These are phyloP conservation scores for Leishmania amazonensis DNA, from an alignment of 208 protist genomes.

Conservation along the genomic window DNA sequence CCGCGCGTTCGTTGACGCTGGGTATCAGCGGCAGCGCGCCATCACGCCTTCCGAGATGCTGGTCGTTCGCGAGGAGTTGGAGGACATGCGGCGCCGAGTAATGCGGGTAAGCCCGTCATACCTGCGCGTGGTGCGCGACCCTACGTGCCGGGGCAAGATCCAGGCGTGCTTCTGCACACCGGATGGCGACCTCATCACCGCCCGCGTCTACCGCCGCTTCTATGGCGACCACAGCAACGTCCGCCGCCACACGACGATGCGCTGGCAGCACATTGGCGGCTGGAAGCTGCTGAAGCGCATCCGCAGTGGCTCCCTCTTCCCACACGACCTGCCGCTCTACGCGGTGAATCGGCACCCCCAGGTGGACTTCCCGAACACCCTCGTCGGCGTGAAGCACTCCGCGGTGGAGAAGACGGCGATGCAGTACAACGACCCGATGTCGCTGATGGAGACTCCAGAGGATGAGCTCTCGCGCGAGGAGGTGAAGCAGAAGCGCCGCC, in stretches of 20 bases:
- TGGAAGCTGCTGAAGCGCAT: constrained; percentile 84
- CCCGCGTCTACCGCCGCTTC: constrained; percentile 83
- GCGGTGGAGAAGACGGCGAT: constrained; percentile 87
- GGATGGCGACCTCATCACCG: constrained; percentile 72
- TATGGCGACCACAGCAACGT: constrained; percentile 78
- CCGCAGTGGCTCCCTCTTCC: constrained; percentile 75
- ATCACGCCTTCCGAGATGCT: constrained; percentile 85
- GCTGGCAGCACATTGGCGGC: constrained; percentile 91
- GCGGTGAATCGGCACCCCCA: constrained; percentile 77
- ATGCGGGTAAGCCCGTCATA: constrained; percentile 54
- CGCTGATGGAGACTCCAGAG: constrained; percentile 44
- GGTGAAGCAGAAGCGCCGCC: constrained; percentile 38
- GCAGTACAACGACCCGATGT: constrained; percentile 81
- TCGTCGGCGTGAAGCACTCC: constrained; percentile 65
- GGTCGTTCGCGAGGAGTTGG: constrained; percentile 75
- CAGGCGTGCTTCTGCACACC: constrained; percentile 82
- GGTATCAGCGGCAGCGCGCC: constrained; percentile 81
- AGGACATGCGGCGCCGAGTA: constrained; percentile 62
- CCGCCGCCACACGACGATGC: constrained; percentile 69
- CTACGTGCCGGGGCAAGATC: constrained; percentile 78
- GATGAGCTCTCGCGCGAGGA: constrained; percentile 73
- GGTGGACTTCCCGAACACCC: constrained; percentile 83
- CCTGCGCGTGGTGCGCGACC: constrained; percentile 79
- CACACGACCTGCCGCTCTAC: constrained; percentile 81
- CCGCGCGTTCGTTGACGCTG: constrained; percentile 81